Percentiles rank a stretch among this genome's conserved stretches.
These are phyloP conservation scores for Debaryomycetaceae sp. DNA, from an alignment of 1,139 yeast genomes.

Conservation along the genomic window DNA sequence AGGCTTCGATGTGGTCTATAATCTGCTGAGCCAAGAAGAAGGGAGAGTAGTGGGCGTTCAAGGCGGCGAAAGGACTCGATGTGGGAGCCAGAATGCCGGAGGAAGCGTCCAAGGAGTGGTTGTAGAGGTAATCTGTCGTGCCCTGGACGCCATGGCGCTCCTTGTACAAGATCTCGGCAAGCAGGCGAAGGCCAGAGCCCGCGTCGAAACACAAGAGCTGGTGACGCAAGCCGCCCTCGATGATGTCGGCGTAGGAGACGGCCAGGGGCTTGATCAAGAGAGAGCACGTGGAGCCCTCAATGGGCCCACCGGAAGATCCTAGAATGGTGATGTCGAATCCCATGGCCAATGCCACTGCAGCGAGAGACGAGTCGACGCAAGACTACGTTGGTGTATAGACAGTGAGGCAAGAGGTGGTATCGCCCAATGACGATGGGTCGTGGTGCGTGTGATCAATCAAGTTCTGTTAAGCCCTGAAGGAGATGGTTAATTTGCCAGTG, in stretches of 20 bases:
- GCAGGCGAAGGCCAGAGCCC: constrained; percentile 58
- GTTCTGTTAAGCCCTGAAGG: too few relatives aligned
- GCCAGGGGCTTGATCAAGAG: constrained; percentile 49
- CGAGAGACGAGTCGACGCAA: too few relatives aligned
- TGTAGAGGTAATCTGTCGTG: constrained; percentile 8
- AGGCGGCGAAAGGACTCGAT: constrained; percentile 19
- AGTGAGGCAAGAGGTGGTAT: too few relatives aligned
- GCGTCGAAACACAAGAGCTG: constrained; percentile 58
- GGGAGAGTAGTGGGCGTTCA: constrained; percentile 6
- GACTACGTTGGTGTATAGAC: too few relatives aligned
- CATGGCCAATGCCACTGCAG: constrained; percentile 4
- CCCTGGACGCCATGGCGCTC: constrained; percentile 6
- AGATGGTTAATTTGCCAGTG: too few relatives aligned
- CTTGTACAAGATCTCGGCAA: constrained; percentile 39
- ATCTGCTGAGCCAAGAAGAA: constrained; percentile 16
- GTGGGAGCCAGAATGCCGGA: constrained; percentile 12
- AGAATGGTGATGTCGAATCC: constrained; percentile 45
- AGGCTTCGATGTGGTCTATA: constrained; percentile 26
- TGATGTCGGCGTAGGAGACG: constrained; percentile 25
- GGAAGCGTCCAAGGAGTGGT: constrained; percentile 12
- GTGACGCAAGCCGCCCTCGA: constrained; percentile 9
- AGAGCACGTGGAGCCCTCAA: constrained; percentile 57
- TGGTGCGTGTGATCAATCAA: too few relatives aligned
- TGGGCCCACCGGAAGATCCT: constrained; percentile 76
- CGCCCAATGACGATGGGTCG: too few relatives aligned